A percentile compares a stretch with the other conserved stretches of the same genome.
phyloP scores from a whole-genome alignment of 2,329 filamentous ascomycete species.

The Drechslera avenae region DNA sequence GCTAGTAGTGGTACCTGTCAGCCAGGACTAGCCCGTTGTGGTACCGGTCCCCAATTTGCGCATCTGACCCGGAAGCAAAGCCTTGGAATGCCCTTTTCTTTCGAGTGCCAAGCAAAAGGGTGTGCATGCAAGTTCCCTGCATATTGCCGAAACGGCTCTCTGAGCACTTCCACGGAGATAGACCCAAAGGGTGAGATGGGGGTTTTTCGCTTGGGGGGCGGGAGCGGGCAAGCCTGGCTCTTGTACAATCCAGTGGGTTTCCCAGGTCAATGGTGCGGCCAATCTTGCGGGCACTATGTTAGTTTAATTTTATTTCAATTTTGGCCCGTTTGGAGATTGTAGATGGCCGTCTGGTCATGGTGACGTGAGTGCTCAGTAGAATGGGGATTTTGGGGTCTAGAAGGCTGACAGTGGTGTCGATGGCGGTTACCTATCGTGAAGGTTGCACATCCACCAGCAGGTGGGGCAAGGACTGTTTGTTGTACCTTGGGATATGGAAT shows the following conservation, averaged over 20 bases:
- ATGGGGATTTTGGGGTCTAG: not conserved
- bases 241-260: conserved; percentile 5
- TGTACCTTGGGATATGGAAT: not conserved
- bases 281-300: conserved; percentile 10
- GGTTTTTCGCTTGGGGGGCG: not conserved
- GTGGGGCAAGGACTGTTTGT: conserved; percentile 5
- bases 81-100: not conserved
- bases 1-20: not conserved
- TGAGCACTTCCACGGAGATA: not conserved
- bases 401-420: conserved; percentile 2
- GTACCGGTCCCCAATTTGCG: conserved; percentile 12
- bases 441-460: conserved; percentile 7
- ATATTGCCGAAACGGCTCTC: not conserved
- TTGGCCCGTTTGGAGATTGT: not conserved
- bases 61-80: conserved; percentile 17
- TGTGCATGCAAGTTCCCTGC: conserved; percentile 11
- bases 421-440: conserved; percentile 5
- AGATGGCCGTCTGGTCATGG: not conserved
- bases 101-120: conserved; percentile 6
- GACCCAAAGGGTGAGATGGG: not conserved
- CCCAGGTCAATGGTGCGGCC: conserved; percentile 11
- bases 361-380: not conserved
- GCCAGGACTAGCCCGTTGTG: conserved; percentile 2
- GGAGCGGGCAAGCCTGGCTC: not conserved
- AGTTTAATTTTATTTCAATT: too few relatives aligned